Base-by-base conservation (phyloP, 495 filamentous ascomycete species). In the Peziza echinospora region DNA sequence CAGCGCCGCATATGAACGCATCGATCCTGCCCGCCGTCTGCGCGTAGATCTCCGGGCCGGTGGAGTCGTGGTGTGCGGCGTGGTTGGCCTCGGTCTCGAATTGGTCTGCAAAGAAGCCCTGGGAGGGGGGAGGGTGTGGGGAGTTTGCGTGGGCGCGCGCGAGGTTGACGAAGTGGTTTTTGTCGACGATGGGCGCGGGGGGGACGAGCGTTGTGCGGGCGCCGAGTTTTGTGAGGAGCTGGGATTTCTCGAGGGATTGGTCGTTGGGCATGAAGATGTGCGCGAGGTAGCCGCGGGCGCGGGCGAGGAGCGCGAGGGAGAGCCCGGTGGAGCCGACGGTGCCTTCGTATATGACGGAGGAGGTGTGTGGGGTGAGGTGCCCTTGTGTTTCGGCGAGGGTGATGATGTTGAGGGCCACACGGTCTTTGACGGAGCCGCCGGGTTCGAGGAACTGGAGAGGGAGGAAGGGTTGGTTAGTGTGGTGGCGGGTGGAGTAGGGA, bases 231-330 rank as follows among this genome's bases (percentile, higher is more conserved):
- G 80, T 72, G 11, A 99, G 76, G 19, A 96, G 71, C 49, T 81
- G 73, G 8, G 81, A 83, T 56, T 99, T 99, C 62, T 96, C 89
- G 44, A 67, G 67, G 44, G 77, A 75, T 64, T 92, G 82, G 67
- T 99, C 89, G 55, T 81, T 73, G 26, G 89, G 91, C 84, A 99
- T 93, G 68, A 83, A 93, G 52, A 99, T 99, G 61, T 96, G 80
- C 5, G 85, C 84, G 34, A 79, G 68, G 61, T 94, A 96, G 16
- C 91, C 91, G 52, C 77, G 73, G 17, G 89, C 87, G 51, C 85
- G 71, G 28, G 82, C 84, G 41, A 99, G 69, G 2, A 80, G 78
- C 3, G 91, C 91, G 19, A 99, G 68, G 3, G 89, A 94, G 50
- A 97, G 93, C 5, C 87, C 86, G 0, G 84, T 93, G 46, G 79